Evolutionary conservation across 2,329 filamentous ascomycete genomes (phyloP).

Genomic region (Ascochyta clinopodiicola): DNA sequence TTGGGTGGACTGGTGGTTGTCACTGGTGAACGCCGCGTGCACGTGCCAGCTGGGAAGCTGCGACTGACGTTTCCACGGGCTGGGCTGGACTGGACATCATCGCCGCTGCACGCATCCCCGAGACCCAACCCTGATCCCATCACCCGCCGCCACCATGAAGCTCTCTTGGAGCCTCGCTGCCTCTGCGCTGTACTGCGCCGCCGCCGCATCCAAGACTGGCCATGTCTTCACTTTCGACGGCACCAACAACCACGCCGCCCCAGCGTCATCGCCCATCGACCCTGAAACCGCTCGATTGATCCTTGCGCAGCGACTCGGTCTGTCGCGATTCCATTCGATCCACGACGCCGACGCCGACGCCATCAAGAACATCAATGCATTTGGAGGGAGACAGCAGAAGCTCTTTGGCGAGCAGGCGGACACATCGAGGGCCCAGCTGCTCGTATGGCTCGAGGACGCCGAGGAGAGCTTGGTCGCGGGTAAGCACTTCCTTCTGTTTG

Average conservation of each 20-base stretch:
- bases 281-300: conserved; percentile 58
- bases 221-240: conserved; percentile 49
- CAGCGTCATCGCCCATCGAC: conserved; percentile 33
- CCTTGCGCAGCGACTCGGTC: conserved; percentile 58
- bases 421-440: conserved; percentile 34
- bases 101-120: conserved; percentile 28
- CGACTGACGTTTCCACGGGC: conserved; percentile 4
- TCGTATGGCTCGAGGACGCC: conserved; percentile 52
- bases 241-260: conserved; percentile 17
- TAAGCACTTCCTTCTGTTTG: conserved; percentile 21
- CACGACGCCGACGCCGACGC: conserved; percentile 49
- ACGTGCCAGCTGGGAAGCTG: conserved; percentile 4
- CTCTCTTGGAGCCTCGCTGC: conserved; percentile 49
- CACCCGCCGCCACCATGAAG: conserved; percentile 52
- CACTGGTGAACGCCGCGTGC: not conserved
- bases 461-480: conserved; percentile 42
- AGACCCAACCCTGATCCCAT: conserved; percentile 13
- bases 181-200: conserved; percentile 50
- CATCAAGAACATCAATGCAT: conserved; percentile 56
- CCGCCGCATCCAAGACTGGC: conserved; percentile 39
- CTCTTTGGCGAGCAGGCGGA: conserved; percentile 47
- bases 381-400: conserved; percentile 49
- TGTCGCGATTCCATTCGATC: conserved; percentile 57
- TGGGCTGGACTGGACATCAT: conserved; percentile 6
- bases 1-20: not conserved